phyloP scores from a whole-genome alignment of 768 basidiomycete species.

The Psilocybe tampanensis region DNA sequence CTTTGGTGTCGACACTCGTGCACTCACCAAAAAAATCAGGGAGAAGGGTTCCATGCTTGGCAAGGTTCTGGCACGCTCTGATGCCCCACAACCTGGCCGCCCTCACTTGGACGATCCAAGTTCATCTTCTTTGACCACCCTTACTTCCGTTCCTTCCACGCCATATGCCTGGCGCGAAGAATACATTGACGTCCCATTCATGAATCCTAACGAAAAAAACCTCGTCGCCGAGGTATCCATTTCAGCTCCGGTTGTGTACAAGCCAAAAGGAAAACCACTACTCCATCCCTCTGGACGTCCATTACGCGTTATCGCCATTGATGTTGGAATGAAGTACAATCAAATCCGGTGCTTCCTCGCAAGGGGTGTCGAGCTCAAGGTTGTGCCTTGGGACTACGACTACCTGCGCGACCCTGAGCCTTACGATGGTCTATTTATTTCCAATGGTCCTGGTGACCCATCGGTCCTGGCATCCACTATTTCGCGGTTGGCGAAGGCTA shows the following conservation, averaged over 20 bases:
- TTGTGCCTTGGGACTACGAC: slow-evolving; percentile 97
- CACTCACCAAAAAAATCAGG: slow-evolving; percentile 93
- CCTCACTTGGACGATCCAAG: slow-evolving; percentile 28
- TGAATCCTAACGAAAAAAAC: slow-evolving; percentile 87
- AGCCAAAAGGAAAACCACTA: slow-evolving; percentile 54
- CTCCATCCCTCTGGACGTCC: slow-evolving; percentile 79
- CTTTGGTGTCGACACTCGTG: slow-evolving; percentile 95
- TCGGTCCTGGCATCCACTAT: slow-evolving; percentile 80
- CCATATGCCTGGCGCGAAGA: slow-evolving; percentile 77
- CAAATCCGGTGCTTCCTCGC: slow-evolving; percentile 95
- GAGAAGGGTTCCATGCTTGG: slow-evolving; percentile 95
- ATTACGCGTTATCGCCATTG: slow-evolving; percentile 85
- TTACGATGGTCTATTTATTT: slow-evolving; percentile 94
- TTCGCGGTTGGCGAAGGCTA: slow-evolving; percentile 60
- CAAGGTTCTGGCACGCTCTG: slow-evolving; percentile 70
- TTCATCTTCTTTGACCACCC: slow-evolving; percentile 26
- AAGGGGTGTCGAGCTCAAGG: slow-evolving; percentile 94
- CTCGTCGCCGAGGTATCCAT: slow-evolving; percentile 91
- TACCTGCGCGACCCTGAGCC: slow-evolving; percentile 77
- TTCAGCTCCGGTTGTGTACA: slow-evolving; percentile 65
- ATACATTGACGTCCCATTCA: slow-evolving; percentile 80
- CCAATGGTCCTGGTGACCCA: slow-evolving; percentile 98
- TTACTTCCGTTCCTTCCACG: slow-evolving; percentile 54
- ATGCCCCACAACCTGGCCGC: slow-evolving; percentile 42
- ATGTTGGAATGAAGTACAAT: slow-evolving; percentile 99